These are phyloP conservation scores for Penicillium sp. DNA, from an alignment of 2,329 filamentous ascomycete species.

Conservation along the genomic window DNA sequence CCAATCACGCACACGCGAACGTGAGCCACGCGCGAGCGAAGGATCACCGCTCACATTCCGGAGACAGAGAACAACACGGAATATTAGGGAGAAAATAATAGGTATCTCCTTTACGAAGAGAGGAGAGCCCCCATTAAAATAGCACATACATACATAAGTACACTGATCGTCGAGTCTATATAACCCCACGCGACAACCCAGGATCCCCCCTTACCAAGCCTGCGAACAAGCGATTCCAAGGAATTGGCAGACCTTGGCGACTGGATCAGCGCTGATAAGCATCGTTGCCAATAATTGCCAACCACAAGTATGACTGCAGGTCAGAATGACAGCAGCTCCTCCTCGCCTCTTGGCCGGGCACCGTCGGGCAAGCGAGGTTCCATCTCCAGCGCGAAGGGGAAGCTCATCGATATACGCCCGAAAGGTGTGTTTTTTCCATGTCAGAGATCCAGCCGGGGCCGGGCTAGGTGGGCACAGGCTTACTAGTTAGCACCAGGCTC, in stretches of 20 bases:
- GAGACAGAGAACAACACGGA: neutral
- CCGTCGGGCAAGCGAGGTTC: neutral
- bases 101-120: neutral
- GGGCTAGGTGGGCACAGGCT: neutral
- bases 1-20: neutral
- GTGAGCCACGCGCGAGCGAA: neutral
- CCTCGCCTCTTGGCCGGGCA: neutral
- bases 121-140: neutral
- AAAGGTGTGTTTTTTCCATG: neutral
- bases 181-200: neutral
- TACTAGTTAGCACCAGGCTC: neutral
- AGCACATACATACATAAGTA: neutral
- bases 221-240: neutral
- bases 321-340: neutral
- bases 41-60: neutral
- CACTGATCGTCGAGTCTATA: neutral
- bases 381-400: neutral
- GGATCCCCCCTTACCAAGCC: too few species aligned
- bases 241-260: slow-evolving; percentile 4
- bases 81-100: neutral
- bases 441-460: neutral
- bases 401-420: slow-evolving; percentile 7
- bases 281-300: neutral
- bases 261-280: neutral
- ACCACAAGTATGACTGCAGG: neutral